These are phyloP conservation scores for Raddia guianensis DNA, from an alignment of 176 grass and related monocot species.

Conservation along the genomic window DNA sequence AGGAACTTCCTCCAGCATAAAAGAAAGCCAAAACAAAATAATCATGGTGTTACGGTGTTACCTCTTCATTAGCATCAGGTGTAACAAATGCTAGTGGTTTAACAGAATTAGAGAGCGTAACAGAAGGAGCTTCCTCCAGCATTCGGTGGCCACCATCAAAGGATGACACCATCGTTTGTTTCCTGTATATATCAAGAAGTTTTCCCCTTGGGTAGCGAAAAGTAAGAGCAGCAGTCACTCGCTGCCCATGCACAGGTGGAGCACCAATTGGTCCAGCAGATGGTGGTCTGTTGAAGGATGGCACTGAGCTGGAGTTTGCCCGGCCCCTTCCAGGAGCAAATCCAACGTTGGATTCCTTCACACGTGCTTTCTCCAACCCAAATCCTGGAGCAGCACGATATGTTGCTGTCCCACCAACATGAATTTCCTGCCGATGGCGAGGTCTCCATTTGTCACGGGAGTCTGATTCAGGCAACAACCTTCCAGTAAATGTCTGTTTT, in stretches of 20 bases:
- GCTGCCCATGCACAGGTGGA: constrained; percentile 46
- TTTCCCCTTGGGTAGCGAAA: constrained; percentile 92
- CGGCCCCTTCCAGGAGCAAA: constrained; percentile 94
- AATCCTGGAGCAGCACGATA: constrained; percentile 90
- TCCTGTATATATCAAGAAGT: constrained; percentile 97
- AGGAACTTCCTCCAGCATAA: not conserved
- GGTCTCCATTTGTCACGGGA: constrained; percentile 99
- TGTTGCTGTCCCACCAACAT: constrained; percentile 51
- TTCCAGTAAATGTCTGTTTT: constrained; percentile 68
- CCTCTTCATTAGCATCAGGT: constrained; percentile 79
- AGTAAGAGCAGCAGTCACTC: constrained; percentile 29
- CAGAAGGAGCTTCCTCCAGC: constrained; percentile 68
- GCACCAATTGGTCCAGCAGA: constrained; percentile 73
- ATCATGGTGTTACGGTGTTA: constrained; percentile 49
- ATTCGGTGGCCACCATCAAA: constrained; percentile 46
- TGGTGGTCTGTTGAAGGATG: constrained; percentile 46
- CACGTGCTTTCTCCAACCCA: constrained; percentile 77
- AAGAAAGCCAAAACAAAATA: constrained; percentile 9
- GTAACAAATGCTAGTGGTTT: constrained; percentile 80
- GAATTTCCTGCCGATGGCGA: constrained; percentile 85
- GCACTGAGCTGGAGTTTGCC: constrained; percentile 53
- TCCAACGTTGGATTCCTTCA: constrained; percentile 60
- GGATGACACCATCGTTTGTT: constrained; percentile 46
- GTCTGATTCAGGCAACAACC: constrained; percentile 68
- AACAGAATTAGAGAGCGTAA: constrained; percentile 64